Percentiles rank a stretch among this genome's conserved stretches.
phyloP scores from a whole-genome alignment of 352 stramenopile species.

The Hyaloperonospora arabidopsidis region DNA sequence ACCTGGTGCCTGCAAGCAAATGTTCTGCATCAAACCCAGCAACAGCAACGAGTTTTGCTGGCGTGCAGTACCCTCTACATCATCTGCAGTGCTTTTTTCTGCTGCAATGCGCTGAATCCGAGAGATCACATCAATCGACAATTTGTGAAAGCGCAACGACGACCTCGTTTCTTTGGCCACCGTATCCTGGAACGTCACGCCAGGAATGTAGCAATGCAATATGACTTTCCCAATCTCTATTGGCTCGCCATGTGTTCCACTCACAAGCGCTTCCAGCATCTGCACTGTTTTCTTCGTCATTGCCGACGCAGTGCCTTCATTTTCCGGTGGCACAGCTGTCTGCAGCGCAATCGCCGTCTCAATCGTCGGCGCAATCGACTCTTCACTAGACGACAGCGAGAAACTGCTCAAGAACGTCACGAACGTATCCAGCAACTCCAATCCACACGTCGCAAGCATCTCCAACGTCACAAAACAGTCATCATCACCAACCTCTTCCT shows the following conservation, averaged over 20 bases:
- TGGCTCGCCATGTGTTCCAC: slow-evolving; percentile 43
- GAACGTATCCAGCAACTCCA: slow-evolving; percentile 56
- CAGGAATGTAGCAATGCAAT: slow-evolving; percentile 66
- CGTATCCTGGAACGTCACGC: slow-evolving; percentile 59
- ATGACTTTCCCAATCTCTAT: slow-evolving; percentile 49
- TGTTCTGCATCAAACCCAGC: slow-evolving; percentile 61
- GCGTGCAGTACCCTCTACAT: slow-evolving; percentile 26
- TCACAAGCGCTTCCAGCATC: slow-evolving; percentile 42
- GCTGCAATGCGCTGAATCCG: slow-evolving; percentile 25
- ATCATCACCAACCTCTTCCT: no score
- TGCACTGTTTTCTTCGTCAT: slow-evolving; percentile 36
- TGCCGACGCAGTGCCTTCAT: slow-evolving; percentile 31
- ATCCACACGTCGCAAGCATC: slow-evolving; percentile 41
- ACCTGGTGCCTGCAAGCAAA: slow-evolving; percentile 69
- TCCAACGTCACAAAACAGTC: slow-evolving; percentile 21
- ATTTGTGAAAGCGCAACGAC: slow-evolving; percentile 59
- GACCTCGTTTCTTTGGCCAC: slow-evolving; percentile 42
- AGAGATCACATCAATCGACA: slow-evolving; percentile 45
- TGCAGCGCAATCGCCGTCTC: slow-evolving; percentile 59
- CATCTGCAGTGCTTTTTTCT: slow-evolving; percentile 21
- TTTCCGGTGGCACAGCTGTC: slow-evolving; percentile 27
- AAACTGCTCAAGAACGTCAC: slow-evolving; percentile 49
- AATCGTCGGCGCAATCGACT: slow-evolving; percentile 71
- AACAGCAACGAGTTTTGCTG: slow-evolving; percentile 38
- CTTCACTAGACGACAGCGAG: slow-evolving; percentile 52